phyloP scores from a whole-genome alignment of 1,139 yeast genomes.

The Yamadazyma siamensis region DNA sequence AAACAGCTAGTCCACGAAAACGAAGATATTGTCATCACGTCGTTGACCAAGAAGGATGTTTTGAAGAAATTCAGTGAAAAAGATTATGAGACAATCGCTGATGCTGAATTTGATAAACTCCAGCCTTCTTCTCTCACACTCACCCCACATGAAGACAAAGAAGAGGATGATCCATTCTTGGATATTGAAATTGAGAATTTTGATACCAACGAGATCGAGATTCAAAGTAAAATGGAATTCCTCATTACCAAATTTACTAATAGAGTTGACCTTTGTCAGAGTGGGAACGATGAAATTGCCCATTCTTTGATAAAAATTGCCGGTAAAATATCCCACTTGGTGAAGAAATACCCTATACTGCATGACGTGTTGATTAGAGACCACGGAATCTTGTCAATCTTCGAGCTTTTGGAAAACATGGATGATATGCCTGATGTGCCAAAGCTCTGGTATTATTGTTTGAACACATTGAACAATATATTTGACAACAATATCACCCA shows the following conservation, averaged over 20 bases:
- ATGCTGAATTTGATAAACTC: slow-evolving; percentile 5
- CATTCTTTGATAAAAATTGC: slow-evolving; percentile 34
- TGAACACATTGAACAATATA: slow-evolving; percentile 40
- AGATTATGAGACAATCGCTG: slow-evolving; percentile 15
- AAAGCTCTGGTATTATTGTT: slow-evolving; percentile 38
- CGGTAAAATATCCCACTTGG: slow-evolving; percentile 40
- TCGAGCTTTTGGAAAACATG: slow-evolving; percentile 45
- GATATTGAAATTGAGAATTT: slow-evolving; percentile 39
- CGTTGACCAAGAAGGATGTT: slow-evolving; percentile 23
- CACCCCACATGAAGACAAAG: slow-evolving; percentile 9
- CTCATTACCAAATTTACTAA: slow-evolving; percentile 32
- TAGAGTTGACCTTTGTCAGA: slow-evolving; percentile 29
- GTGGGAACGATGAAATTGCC: slow-evolving; percentile 30
- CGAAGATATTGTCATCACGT: slow-evolving; percentile 3
- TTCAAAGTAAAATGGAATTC: slow-evolving; percentile 42
- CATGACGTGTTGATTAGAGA: slow-evolving; percentile 43
- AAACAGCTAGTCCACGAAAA: not conserved
- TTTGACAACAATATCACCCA: slow-evolving; percentile 33
- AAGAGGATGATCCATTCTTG: slow-evolving; percentile 38
- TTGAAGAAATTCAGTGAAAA: slow-evolving; percentile 29
- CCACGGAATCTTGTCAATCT: slow-evolving; percentile 47
- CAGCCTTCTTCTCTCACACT: slow-evolving; percentile 2
- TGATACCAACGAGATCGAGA: slow-evolving; percentile 43
- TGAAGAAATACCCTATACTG: slow-evolving; percentile 41
- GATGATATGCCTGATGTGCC: slow-evolving; percentile 29